Base-by-base conservation (phyloP, 2,329 filamentous ascomycete species). In the Fusarium newnesense region DNA sequence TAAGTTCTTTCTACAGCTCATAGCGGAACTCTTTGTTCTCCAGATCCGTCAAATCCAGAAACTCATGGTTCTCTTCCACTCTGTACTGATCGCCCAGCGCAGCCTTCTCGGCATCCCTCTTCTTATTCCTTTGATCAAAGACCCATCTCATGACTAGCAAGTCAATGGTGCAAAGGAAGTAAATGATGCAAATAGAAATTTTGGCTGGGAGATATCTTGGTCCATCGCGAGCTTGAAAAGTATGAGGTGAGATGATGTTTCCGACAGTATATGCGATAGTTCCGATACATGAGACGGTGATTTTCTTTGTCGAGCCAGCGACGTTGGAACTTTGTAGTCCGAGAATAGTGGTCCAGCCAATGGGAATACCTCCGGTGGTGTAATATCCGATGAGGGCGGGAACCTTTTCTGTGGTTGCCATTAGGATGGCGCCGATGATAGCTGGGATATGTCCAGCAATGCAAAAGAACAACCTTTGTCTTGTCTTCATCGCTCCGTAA, bases 171-270 rank as follows among this genome's bases (percentile, higher is more conserved):
- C 67, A 69, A 5, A 75, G 50, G 18, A 75, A 73, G 39, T 75
- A 75, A n/a, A 75, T 75, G 18, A 75, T 66, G 32, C 69, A 75
- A 19, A 75, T 75, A 0, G 73, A 73, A 15, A 75, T 69, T 26
- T 75, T 75, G 3, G 73, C 73, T 1, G 72, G 73, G 0, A 75
- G 46, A 49, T 75, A 75, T 32, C 70, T n/a, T 40, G 56, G 56
- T 10, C 43, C 72, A 47, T 75, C 73, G 1, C 71, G 60, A 4
- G 73, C 69, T 21, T 75, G 73, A 39, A 75, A 75, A 0, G 73
- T 75, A 10, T 75, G 73, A 2, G 73, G 73, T 7, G 72, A 75
- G 39, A 75, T 75, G 30, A 75, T 75, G 30, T 75, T 75, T 37
- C 73, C 73, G 18, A 75, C 67, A 4, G 72, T 75, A 7, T 75